Evolutionary conservation across 108 stramenopile genomes (phyloP).

Genomic region (Fragilariopsis cylindrus): DNA sequence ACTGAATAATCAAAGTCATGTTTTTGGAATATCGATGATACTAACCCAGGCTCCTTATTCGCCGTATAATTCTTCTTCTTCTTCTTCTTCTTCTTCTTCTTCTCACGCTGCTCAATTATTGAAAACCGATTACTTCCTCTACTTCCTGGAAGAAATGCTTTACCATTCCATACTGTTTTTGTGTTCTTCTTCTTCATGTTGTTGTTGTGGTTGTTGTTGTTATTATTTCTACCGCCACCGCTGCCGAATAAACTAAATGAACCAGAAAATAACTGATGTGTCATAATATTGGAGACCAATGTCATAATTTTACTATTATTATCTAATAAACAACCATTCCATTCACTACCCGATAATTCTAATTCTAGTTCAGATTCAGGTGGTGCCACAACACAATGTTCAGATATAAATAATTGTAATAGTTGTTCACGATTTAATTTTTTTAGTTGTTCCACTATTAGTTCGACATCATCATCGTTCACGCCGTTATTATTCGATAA

Average conservation of each 20-base stretch:
- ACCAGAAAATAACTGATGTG: constrained; percentile 4
- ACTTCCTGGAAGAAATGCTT: not conserved
- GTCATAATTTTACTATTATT: constrained; percentile 27
- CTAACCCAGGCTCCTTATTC: too few relatives aligned
- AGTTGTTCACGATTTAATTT: constrained; percentile 14
- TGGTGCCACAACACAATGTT: constrained; percentile 4
- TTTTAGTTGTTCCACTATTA: not conserved
- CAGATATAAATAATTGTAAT: constrained; percentile 12
- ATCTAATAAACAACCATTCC: constrained; percentile 30
- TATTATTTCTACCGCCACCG: not conserved
- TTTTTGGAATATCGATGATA: not conserved
- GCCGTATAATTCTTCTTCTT: too few relatives aligned
- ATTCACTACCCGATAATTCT: not conserved
- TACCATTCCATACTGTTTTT: too few relatives aligned
- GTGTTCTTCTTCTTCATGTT: too few relatives aligned
- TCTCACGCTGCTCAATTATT: too few relatives aligned
- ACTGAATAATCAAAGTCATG: constrained; percentile 1
- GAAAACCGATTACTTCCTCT: constrained; percentile 2
- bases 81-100: too few relatives aligned
- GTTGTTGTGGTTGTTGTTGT: too few relatives aligned
- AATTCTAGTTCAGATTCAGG: not conserved
- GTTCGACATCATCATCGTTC: not conserved
- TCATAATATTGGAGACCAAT: not conserved
- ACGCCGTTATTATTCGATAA: not conserved
- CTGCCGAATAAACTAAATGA: not conserved